Evolutionary conservation across 2,329 filamentous ascomycete species (phyloP).

Genomic region (Dactylonectria macrodidyma): DNA sequence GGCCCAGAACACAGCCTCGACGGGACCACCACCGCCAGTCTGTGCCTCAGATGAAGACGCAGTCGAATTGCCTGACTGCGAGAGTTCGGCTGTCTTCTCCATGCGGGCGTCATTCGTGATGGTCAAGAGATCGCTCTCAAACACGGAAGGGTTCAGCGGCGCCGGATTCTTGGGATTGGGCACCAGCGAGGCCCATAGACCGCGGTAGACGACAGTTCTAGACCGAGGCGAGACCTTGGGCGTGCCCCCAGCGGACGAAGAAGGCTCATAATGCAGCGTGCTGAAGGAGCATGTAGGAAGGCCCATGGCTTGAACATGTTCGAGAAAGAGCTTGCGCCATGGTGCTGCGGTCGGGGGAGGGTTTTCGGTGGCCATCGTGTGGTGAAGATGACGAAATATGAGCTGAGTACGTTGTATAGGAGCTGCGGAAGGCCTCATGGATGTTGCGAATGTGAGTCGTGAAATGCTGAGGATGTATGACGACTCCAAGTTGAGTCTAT

Average conservation of each 20-base stretch:
- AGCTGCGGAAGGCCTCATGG: conserved; percentile 38
- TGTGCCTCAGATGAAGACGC: conserved; percentile 39
- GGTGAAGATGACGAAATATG: conserved; percentile 48
- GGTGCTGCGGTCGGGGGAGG: conserved; percentile 57
- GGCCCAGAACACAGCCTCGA: conserved; percentile 91
- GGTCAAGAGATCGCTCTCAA: conserved; percentile 82
- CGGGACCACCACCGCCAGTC: conserved; percentile 75
- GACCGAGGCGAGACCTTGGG: conserved; percentile 68
- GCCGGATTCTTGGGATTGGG: conserved; percentile 81
- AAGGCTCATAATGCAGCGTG: conserved; percentile 61
- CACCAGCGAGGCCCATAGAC: conserved; percentile 84
- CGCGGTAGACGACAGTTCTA: conserved; percentile 87
- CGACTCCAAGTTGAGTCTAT: conserved; percentile 1
- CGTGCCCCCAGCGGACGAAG: conserved; percentile 57
- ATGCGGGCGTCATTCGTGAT: conserved; percentile 93
- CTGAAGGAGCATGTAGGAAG: conserved; percentile 66
- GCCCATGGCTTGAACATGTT: conserved; percentile 64
- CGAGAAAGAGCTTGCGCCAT: conserved; percentile 67
- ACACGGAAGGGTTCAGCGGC: conserved; percentile 76
- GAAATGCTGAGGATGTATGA: background rate
- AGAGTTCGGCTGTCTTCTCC: conserved; percentile 84
- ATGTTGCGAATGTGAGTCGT: background rate
- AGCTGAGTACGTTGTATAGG: conserved; percentile 46
- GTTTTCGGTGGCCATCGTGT: conserved; percentile 45
- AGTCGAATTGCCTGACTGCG: conserved; percentile 56